Conservation (phyloP, 164 flowering plant genomes). For the Umbellularia californica region DNA sequence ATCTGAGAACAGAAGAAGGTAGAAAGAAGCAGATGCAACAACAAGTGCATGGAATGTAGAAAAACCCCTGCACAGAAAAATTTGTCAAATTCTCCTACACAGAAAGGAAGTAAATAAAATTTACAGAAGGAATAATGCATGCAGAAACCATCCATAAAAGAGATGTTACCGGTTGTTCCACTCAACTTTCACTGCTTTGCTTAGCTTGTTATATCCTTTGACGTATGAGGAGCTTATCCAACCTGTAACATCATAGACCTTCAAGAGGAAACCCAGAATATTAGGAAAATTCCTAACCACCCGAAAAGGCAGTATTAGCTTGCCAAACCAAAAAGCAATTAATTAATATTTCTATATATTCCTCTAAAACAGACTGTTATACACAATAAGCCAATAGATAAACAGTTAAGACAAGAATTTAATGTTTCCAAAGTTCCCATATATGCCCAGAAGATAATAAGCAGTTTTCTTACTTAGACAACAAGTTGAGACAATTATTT, state of each 20-base stretch:
- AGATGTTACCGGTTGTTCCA: constrained; percentile 60
- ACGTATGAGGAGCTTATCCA: constrained; percentile 31
- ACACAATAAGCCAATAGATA: too few relatives aligned
- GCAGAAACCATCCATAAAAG: background rate
- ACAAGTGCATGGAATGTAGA: constrained; percentile 66
- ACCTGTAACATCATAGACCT: constrained; percentile 56
- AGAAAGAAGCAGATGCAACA: constrained; percentile 50
- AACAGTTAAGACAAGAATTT: too few relatives aligned
- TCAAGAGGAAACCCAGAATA: constrained; percentile 21
- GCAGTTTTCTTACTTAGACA: too few relatives aligned
- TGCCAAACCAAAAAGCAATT: too few relatives aligned
- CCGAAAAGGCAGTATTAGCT: too few relatives aligned
- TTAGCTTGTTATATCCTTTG: constrained; percentile 40
- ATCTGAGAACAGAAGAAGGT: constrained; percentile 48
- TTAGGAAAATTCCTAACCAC: background rate
- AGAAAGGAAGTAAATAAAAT: background rate
- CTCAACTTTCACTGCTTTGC: constrained; percentile 36
- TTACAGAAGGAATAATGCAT: background rate
- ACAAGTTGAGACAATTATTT: too few relatives aligned
- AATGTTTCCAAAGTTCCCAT: too few relatives aligned
- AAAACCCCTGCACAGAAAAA: constrained; percentile 47
- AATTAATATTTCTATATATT: too few relatives aligned
- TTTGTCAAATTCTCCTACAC: background rate
- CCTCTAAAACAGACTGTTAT: too few relatives aligned
- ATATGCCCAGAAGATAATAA: too few relatives aligned